phyloP scores from a whole-genome alignment of 2,329 filamentous ascomycete genomes.

The Huntiella decipiens region DNA sequence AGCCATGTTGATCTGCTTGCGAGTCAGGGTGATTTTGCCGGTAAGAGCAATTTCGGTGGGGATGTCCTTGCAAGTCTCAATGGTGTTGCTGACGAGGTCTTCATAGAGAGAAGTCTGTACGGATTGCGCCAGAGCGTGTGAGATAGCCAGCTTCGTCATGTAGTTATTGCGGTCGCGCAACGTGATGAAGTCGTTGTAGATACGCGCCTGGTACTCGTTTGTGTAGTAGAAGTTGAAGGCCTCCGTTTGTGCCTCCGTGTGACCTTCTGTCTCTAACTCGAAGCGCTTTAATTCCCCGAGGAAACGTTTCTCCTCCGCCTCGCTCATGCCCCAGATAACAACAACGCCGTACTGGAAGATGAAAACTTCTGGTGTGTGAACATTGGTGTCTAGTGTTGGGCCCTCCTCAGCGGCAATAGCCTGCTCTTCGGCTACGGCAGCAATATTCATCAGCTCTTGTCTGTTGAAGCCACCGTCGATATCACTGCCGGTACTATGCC shows the following conservation, averaged over 20 bases:
- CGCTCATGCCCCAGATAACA: constrained; percentile 94
- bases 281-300: constrained; percentile 89
- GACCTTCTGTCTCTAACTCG: constrained; percentile 71
- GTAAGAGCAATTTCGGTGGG: constrained; percentile 83
- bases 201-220: constrained; percentile 87
- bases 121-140: constrained; percentile 83
- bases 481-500: constrained; percentile 59
- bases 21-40: constrained; percentile 74
- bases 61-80: constrained; percentile 81
- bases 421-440: background rate
- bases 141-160: constrained; percentile 95
- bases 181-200: constrained; percentile 99
- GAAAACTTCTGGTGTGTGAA: constrained; percentile 88
- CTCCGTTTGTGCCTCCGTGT: constrained; percentile 84
- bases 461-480: constrained; percentile 9
- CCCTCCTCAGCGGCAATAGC: background rate
- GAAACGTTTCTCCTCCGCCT: constrained; percentile 75
- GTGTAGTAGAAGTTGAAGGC: constrained; percentile 99
- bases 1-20: constrained; percentile 95
- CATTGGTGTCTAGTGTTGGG: constrained; percentile 64
- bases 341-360: constrained; percentile 95
- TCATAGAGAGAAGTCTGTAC: constrained; percentile 98
- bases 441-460: constrained; percentile 7
- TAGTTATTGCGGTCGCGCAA: constrained; percentile 86
- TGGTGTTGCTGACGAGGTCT: constrained; percentile 82